Evolutionary conservation across 768 basidiomycete genomes (phyloP).

Genomic region (Holtermannia corniformis): DNA sequence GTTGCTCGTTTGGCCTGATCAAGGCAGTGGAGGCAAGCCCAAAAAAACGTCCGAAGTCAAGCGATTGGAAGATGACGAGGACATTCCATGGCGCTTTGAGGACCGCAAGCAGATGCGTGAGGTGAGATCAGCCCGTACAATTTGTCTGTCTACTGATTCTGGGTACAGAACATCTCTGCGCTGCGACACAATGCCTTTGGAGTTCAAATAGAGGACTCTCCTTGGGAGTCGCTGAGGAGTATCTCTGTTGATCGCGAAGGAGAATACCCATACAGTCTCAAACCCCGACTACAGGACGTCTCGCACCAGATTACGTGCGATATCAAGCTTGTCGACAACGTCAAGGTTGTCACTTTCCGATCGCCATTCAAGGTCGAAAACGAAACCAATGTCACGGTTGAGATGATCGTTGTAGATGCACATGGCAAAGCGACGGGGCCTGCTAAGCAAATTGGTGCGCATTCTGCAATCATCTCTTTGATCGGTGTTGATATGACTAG

Average conservation of each 20-base stretch:
- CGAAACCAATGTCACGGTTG: constrained; percentile 78
- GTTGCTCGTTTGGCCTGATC: constrained; percentile 75
- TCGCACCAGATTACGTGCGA: constrained; percentile 77
- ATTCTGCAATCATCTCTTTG: neutral
- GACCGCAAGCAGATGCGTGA: constrained; percentile 92
- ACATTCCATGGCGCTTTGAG: constrained; percentile 90
- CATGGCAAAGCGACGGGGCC: constrained; percentile 70
- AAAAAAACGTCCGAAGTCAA: constrained; percentile 49
- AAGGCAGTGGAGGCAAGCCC: constrained; percentile 49
- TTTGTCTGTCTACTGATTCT: neutral
- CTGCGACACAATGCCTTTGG: constrained; percentile 76
- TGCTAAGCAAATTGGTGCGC: constrained; percentile 67
- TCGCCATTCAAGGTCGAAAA: constrained; percentile 91
- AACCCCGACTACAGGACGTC: constrained; percentile 64
- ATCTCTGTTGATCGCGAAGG: constrained; percentile 92
- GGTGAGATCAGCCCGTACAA: constrained; percentile 51
- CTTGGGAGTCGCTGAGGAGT: constrained; percentile 79
- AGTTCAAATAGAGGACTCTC: constrained; percentile 69
- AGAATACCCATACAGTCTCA: constrained; percentile 76
- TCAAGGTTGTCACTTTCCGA: constrained; percentile 86
- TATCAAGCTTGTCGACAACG: constrained; percentile 77
- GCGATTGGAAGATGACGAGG: constrained; percentile 63
- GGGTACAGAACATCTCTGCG: constrained; percentile 52
- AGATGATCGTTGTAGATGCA: constrained; percentile 79
- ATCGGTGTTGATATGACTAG: constrained; percentile 36